Evolutionary conservation across 2,329 filamentous ascomycete species (phyloP), one percentile per base, ranked within the genome.

Genomic region (Sclerotinia borealis): DNA sequence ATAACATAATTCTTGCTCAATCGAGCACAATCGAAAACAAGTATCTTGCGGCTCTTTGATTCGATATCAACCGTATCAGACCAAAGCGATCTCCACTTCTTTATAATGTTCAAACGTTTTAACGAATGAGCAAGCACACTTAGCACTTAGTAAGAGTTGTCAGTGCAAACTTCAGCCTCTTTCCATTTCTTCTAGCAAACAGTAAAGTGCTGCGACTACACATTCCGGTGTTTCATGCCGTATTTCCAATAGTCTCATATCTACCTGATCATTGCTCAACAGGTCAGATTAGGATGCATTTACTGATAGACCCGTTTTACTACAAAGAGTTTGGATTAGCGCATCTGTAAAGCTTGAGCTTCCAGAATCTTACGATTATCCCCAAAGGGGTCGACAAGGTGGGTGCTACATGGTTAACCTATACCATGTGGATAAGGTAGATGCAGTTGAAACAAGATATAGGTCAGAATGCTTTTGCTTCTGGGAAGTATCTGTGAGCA

Each of bases 161-260:
- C 50, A 62, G 31, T 48, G 60, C 41, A 56, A 47, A 27, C 36
- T 29, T 48, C 60, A 31, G 11, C n/a, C 27, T 43, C 25, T 29
- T 41, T 31, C 37, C 7, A n/a, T 22, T 29, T 25, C 52, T 56
- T 31, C 52, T 41, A 41, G 27, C 37, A 31, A 43, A 37, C 27
- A 34, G 29, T 17, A 1, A 43, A 56, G 37, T 19, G 37, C 27
- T n/a, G n/a, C 37, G 19, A 56, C 37, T 29, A 34, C 19, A 43
- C 37, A 43, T 43, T 43, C 31, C 41, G n/a, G 37, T 55, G 49
- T 63, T 37, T 59, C 54, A 59, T 27, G 54, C 37, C n/a, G 13
- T 39, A 29, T 59, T 63, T 43, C 61, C 61, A 50, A 63, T 63
- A 58, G 51, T 63, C 27, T 49, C 52, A 48, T 59, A 25, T 34